These are phyloP conservation scores for Suillus alpinus DNA, from an alignment of 768 basidiomycete species.

Conservation along the genomic window DNA sequence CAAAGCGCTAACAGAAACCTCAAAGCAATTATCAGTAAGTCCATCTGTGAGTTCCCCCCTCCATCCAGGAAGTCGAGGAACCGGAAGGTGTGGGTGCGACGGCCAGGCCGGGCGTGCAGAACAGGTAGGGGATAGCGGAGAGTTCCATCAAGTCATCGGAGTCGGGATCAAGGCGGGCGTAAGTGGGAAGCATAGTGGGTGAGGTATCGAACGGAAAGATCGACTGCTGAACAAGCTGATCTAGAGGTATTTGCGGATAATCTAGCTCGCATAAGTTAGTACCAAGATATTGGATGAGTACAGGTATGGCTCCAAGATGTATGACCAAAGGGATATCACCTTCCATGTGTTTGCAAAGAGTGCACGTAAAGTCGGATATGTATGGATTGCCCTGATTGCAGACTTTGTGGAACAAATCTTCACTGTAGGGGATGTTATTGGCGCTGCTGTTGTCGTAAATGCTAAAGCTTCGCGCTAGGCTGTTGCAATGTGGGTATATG, in stretches of 20 bases:
- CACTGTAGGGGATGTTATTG: too few relatives aligned
- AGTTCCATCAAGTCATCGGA: conserved; percentile 19
- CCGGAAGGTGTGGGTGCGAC: not conserved
- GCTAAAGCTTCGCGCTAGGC: not conserved
- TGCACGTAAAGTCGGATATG: conserved; percentile 15
- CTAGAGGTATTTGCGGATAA: not conserved
- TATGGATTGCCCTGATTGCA: conserved; percentile 17
- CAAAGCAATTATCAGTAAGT: not conserved
- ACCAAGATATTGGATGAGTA: not conserved
- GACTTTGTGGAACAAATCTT: not conserved
- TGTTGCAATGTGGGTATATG: not conserved
- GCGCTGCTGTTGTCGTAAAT: not conserved
- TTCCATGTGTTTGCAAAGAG: conserved; percentile 20
- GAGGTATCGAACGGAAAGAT: not conserved
- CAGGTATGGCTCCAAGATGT: not conserved
- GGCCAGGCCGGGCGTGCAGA: conserved; percentile 16
- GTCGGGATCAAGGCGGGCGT: conserved; percentile 12
- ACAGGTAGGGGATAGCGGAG: conserved; percentile 31
- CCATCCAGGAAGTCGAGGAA: not conserved
- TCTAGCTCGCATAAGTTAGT: not conserved
- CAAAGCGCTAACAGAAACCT: not conserved
- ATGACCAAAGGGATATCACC: conserved; percentile 12
- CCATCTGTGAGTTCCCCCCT: not conserved
- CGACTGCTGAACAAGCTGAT: not conserved
- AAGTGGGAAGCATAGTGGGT: not conserved